phyloP scores from a whole-genome alignment of 2,329 filamentous ascomycete genomes.

The Colletotrichum cuscutae region DNA sequence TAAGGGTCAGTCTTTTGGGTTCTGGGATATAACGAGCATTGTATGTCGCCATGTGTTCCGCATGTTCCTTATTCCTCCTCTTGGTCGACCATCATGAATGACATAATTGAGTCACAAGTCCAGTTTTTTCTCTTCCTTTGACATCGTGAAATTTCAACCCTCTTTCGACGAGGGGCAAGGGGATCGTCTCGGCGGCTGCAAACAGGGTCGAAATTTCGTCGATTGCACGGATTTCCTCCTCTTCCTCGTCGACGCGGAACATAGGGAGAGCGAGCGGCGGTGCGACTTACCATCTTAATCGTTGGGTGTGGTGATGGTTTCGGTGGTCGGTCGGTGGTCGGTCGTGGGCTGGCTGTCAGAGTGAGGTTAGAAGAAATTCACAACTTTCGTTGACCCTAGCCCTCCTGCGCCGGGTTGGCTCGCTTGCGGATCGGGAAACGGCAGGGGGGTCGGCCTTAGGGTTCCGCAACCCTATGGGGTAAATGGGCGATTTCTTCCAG shows the following conservation, averaged over 20 bases:
- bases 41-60: background rate
- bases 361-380: slow-evolving; percentile 52
- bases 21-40: background rate
- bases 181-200: slow-evolving; percentile 2
- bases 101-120: background rate
- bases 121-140: slow-evolving; percentile 2
- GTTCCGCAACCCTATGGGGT: slow-evolving; percentile 50
- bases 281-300: slow-evolving; percentile 66
- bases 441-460: slow-evolving; percentile 46
- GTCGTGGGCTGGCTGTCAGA: slow-evolving; percentile 41
- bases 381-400: slow-evolving; percentile 55
- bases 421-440: slow-evolving; percentile 54
- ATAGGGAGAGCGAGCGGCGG: slow-evolving; percentile 38
- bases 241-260: background rate
- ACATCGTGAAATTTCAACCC: slow-evolving; percentile 8
- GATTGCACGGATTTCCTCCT: background rate
- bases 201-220: background rate
- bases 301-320: slow-evolving; percentile 64
- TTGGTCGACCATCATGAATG: slow-evolving; percentile 38
- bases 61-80: background rate
- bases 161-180: slow-evolving; percentile 1
- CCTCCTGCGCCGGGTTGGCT: slow-evolving; percentile 49
- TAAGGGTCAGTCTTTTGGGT: slow-evolving; percentile 32
- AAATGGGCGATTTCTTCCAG: slow-evolving; percentile 20
- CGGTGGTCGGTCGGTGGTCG: slow-evolving; percentile 54